A percentile compares a stretch with the other conserved stretches of the same genome.
Conservation (phyloP, 345 rosid species). For the Kandelia obovata region DNA sequence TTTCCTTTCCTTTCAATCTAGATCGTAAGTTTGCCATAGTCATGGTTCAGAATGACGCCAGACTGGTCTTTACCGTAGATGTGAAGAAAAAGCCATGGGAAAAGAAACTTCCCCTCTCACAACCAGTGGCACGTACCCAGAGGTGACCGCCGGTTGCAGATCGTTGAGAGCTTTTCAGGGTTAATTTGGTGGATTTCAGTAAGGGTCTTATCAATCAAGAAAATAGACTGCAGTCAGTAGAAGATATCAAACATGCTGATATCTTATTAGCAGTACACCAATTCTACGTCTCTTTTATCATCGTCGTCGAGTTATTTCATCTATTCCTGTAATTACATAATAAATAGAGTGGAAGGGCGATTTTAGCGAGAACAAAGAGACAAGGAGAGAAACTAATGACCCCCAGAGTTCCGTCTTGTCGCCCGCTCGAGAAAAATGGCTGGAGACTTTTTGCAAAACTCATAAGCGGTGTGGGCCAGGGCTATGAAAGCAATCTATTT, state of each 20-base stretch:
- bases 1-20: neutral
- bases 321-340: too few species aligned
- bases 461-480: too few species aligned
- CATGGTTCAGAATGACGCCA: constrained; percentile 36
- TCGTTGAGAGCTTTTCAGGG: constrained; percentile 40
- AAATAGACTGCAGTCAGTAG: constrained; percentile 23
- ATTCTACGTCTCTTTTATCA: too few species aligned
- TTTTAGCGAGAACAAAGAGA: too few species aligned
- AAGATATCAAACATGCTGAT: constrained; percentile 48
- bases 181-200: constrained; percentile 48
- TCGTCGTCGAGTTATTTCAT: too few species aligned
- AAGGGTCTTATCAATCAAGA: constrained; percentile 36
- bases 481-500: too few species aligned
- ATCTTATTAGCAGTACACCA: neutral
- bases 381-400: too few species aligned
- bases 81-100: constrained; percentile 56
- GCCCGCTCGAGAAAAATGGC: too few species aligned
- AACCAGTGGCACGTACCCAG: constrained; percentile 34
- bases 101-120: constrained; percentile 24
- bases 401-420: too few species aligned
- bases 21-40: neutral
- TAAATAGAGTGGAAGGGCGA: too few species aligned
- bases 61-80: constrained; percentile 45
- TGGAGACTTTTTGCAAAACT: too few species aligned
- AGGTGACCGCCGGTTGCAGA: constrained; percentile 44